Conservation (phyloP, 2,329 filamentous ascomycete genomes). For the Cadophora malorum region DNA sequence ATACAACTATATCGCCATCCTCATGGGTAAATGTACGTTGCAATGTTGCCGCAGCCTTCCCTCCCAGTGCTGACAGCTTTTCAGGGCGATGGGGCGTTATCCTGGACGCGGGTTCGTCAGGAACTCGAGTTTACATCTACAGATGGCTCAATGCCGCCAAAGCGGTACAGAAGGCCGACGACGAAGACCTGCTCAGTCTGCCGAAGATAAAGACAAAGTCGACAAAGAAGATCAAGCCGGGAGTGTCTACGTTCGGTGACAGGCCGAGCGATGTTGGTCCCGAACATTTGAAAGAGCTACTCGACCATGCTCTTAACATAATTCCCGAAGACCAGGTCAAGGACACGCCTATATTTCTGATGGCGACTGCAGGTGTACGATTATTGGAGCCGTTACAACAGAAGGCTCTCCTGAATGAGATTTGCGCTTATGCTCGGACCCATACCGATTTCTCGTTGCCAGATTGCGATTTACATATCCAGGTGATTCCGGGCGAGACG, state of each 20-base stretch:
- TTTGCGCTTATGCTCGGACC: constrained; percentile 81
- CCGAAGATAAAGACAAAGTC: constrained; percentile 85
- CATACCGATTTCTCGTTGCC: constrained; percentile 84
- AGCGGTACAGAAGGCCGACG: constrained; percentile 66
- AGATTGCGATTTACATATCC: constrained; percentile 88
- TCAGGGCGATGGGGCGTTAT: constrained; percentile 82
- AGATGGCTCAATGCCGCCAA: constrained; percentile 82
- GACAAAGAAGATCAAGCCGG: constrained; percentile 92
- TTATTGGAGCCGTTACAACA: constrained; percentile 79
- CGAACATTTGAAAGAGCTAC: constrained; percentile 79
- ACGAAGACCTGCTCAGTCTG: constrained; percentile 68
- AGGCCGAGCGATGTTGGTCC: constrained; percentile 77
- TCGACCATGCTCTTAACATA: constrained; percentile 80
- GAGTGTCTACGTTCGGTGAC: constrained; percentile 87
- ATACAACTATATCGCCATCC: constrained; percentile 24
- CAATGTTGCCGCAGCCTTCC: background rate
- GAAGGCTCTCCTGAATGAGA: constrained; percentile 72
- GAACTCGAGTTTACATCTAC: constrained; percentile 93
- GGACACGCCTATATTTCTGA: constrained; percentile 90
- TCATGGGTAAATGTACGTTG: constrained; percentile 46
- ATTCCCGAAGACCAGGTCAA: constrained; percentile 78
- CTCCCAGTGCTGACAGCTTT: constrained; percentile 20
- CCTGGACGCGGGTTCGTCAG: constrained; percentile 96
- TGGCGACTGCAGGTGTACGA: constrained; percentile 95
- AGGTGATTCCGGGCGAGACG: constrained; percentile 94